Evolutionary conservation across 495 filamentous ascomycete species (phyloP), one percentile per base, ranked within the genome.

Genomic region (Neurospora sp.): DNA sequence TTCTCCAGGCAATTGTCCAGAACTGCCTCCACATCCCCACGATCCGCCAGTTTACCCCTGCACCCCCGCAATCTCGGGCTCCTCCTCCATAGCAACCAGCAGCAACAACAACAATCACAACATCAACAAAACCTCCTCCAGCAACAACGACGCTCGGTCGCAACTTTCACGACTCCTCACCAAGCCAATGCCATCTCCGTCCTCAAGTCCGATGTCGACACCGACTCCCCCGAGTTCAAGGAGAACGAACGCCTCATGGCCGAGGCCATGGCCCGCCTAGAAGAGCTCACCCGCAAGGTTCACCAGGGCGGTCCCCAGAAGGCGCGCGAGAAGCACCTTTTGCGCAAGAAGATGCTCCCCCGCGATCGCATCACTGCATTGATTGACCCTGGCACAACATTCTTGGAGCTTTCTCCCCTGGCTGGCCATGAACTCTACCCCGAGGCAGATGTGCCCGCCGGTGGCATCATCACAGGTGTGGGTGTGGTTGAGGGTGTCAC

Each of bases 401-500:
- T 99, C 81, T 85, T 99, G 71, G 96, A 99, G 81, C 86, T 99
- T 6, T 97, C 93, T 7, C 87, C 93, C 11, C 84, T 98, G 69
- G 96, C 96, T 2, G 96, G 93, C 37, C 89, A 98, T 79, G 90
- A 92, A 72, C 82, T 98, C 70, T 99, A 98, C 79, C 89, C 90
- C 0, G 93, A 90, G 39, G 95, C 96, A 73, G 84, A 86, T 10
- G 84, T 86, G 20, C 84, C 87, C 0, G 92, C 93, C 4, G 96
- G 92, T 12, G 96, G 94, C 2, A 96, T 99, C 73, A 93, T 99
- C 69, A 96, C 96, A 0, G 96, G 96, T 0, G 90, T 98, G 71
- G 96, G 96, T 1, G 93, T 90, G 2, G 92, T 99, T 3, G 91
- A 95, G 77, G 96, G 96, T 1, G 94, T 97, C 8, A 91, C 89